These are phyloP conservation scores for Euclidium syriacum DNA, from an alignment of 345 rosid species.

Conservation along the genomic window DNA sequence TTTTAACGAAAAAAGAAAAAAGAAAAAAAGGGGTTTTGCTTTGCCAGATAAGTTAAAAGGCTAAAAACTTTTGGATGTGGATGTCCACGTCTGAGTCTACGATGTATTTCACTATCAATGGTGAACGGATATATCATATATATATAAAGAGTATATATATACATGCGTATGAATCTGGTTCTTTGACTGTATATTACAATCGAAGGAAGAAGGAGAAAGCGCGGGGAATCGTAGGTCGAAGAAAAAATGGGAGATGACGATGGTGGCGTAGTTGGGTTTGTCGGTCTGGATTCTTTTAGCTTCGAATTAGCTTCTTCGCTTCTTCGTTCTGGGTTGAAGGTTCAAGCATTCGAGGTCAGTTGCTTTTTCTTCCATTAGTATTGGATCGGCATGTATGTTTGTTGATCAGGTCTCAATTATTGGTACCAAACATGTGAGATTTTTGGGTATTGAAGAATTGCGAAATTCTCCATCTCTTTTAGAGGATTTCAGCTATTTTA, in stretches of 20 bases:
- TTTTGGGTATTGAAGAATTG: background rate
- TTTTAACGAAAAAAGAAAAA: too few relatives aligned
- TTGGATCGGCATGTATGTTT: background rate
- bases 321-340: conserved; percentile 50
- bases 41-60: conserved; percentile 4
- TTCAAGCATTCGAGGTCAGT: conserved; percentile 70
- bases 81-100: conserved; percentile 19
- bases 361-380: background rate
- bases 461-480: background rate
- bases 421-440: background rate
- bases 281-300: conserved; percentile 61
- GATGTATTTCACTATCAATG: background rate
- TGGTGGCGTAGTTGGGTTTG: conserved; percentile 52
- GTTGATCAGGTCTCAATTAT: background rate
- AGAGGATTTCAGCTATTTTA: background rate
- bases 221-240: background rate
- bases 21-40: background rate
- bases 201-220: background rate
- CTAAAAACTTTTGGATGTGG: conserved; percentile 16
- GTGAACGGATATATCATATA: background rate
- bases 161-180: conserved; percentile 13
- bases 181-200: background rate
- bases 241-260: conserved; percentile 17
- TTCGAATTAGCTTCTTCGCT: conserved; percentile 76
- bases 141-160: background rate